Evolutionary conservation across 2,329 filamentous ascomycete species (phyloP).

Genomic region (Zasmidium citrigriseum): DNA sequence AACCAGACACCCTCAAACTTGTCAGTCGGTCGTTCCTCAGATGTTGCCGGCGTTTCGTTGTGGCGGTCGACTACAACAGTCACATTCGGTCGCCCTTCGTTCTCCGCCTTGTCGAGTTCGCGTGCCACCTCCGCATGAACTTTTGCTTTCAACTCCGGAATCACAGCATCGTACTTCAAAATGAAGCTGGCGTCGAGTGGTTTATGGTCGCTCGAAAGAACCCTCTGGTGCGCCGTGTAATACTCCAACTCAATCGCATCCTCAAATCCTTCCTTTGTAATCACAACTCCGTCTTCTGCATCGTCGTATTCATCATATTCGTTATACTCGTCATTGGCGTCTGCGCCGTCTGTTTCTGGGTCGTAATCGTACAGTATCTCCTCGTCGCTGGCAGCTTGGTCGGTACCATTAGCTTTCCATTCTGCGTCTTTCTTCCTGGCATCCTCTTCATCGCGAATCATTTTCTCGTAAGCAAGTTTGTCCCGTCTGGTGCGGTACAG

Average conservation of each 20-base stretch:
- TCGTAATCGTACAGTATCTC: conserved; percentile 88
- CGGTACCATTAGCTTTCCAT: conserved; percentile 78
- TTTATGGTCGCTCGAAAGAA: conserved; percentile 94
- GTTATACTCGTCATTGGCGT: conserved; percentile 52
- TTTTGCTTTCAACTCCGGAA: conserved; percentile 79
- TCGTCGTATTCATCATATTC: conserved; percentile 56
- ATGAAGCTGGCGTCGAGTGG: conserved; percentile 82
- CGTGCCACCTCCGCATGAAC: conserved; percentile 84
- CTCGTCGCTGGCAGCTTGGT: conserved; percentile 73
- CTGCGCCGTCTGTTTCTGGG: conserved; percentile 71
- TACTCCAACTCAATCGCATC: conserved; percentile 60
- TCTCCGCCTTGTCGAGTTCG: conserved; percentile 87
- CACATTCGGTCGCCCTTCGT: conserved; percentile 76
- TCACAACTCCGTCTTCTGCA: conserved; percentile 51
- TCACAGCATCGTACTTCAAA: conserved; percentile 81
- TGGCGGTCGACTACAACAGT: conserved; percentile 71
- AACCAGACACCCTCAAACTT: conserved; percentile 68
- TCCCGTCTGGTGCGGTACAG: conserved; percentile 78
- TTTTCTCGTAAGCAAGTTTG: conserved; percentile 65
- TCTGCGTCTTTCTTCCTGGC: conserved; percentile 76
- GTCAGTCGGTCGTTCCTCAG: conserved; percentile 26
- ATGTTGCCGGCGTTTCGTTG: conserved; percentile 32
- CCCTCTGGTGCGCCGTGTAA: conserved; percentile 85
- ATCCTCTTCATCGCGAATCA: conserved; percentile 64
- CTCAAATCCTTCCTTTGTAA: conserved; percentile 60